A percentile compares a stretch with the other conserved stretches of the same genome.
phyloP scores from a whole-genome alignment of 2,329 filamentous ascomycete genomes.

The Gnomoniopsis smithogilvyi region DNA sequence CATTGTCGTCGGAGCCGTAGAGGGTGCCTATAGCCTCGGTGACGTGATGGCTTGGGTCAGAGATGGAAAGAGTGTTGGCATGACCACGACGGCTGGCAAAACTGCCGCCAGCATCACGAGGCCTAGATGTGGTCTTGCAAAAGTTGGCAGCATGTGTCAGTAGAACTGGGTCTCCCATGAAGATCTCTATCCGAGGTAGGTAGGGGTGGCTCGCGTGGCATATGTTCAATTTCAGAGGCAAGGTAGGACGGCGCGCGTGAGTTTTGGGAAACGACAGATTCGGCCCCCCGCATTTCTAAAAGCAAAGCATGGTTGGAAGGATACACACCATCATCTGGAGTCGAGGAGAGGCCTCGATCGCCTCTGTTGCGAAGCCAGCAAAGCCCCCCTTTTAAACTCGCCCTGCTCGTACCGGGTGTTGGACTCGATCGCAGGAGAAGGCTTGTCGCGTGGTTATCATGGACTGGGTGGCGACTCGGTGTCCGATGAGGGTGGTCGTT shows the following conservation, averaged over 20 bases:
- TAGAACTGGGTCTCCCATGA: constrained; percentile 9
- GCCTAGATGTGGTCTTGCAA: constrained; percentile 54
- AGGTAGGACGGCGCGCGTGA: background rate
- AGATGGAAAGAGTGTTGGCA: constrained; percentile 62
- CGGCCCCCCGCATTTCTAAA: background rate
- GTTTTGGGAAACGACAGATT: background rate
- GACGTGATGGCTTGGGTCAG: constrained; percentile 89
- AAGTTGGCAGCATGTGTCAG: constrained; percentile 11
- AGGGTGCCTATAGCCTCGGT: constrained; percentile 90
- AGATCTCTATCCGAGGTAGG: background rate
- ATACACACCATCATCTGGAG: constrained; percentile 51
- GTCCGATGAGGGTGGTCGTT: background rate
- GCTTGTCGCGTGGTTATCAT: constrained; percentile 10
- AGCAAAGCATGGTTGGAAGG: constrained; percentile 20
- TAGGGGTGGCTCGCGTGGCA: background rate
- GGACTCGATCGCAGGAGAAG: constrained; percentile 2
- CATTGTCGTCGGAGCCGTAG: constrained; percentile 75
- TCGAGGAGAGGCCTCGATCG: constrained; percentile 34
- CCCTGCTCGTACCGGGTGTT: constrained; percentile 12
- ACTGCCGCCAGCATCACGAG: constrained; percentile 54
- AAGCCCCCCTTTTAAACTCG: constrained; percentile 26
- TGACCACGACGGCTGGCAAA: constrained; percentile 59
- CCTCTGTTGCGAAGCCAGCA: constrained; percentile 19
- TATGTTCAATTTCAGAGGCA: background rate
- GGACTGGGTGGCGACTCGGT: constrained; percentile 12